Evolutionary conservation across 1,284 basidiomycete species (phyloP), one percentile per base, ranked within the genome.

Genomic region (Fomitopsis betulina): DNA sequence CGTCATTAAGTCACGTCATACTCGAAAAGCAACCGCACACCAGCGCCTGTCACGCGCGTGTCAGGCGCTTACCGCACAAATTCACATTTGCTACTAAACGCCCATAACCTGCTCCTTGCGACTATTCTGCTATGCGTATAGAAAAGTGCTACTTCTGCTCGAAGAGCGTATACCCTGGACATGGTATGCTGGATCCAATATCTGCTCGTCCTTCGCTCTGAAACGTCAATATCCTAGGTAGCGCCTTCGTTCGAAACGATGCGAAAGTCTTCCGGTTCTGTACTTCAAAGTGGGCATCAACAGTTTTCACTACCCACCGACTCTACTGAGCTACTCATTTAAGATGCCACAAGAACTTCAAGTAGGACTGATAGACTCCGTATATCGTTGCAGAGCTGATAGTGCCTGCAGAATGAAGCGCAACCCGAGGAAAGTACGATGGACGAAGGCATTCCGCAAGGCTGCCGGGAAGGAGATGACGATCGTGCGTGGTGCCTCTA

Each of bases 401-500:
- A 49, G 27, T 17, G 9, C 27, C 37, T 54, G 6, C 68, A 96
- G 94, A 78, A 98, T 99, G 96, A 99, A 99, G 81, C 91, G 97
- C 54, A 99, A 99, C 78, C 97, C 97, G 52, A 87, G 97, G 64
- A 99, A 99, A 78, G 96, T 99, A 54, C 85, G 94, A 68, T 99
- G 97, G 97, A 99, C 97, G 56, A 99, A 99, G 77, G 97, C 97
- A 17, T 99, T 99, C 85, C 86, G 97, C 67, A 98, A 96, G 74
- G 94, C 97, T 25, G 93, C 95, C 59, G 97, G 97, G 63, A 99
- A 99, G 79, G 97, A 99, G 79, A 99, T 99, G 97, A 96, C 93
- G 13, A 92, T 99, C 69, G 94, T 96, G 70, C 74, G 91, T 55
- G 13, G 13, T 37, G 9, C 35, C 13, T 12, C 35, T 37, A 12